phyloP scores from a whole-genome alignment of 1,284 basidiomycete genomes.

The Pisolithus thermaeus region DNA sequence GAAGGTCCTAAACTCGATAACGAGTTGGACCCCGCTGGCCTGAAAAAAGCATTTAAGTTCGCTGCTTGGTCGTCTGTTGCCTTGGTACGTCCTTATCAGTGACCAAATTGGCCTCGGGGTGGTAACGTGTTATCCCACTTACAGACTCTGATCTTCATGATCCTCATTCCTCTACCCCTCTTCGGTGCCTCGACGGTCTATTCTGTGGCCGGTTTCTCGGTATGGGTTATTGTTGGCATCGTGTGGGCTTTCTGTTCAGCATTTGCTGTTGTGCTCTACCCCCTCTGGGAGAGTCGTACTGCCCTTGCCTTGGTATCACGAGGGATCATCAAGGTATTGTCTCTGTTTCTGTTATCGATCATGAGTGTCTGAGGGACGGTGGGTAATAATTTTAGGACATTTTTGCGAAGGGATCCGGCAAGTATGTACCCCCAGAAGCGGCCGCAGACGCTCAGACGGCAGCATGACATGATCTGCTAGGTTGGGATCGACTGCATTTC shows the following conservation, averaged over 20 bases:
- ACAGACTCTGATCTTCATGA: slow-evolving; percentile 59
- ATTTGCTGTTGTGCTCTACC: slow-evolving; percentile 76
- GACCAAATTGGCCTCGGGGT: neutral
- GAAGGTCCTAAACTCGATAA: slow-evolving; percentile 34
- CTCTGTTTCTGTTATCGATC: neutral
- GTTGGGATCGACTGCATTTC: too few relatives aligned
- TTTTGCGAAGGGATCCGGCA: slow-evolving; percentile 45
- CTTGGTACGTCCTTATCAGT: slow-evolving; percentile 44
- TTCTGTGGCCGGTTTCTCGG: slow-evolving; percentile 60
- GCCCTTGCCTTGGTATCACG: slow-evolving; percentile 54
- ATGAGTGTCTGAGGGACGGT: neutral
- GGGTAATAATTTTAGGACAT: slow-evolving; percentile 34
- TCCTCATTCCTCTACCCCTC: slow-evolving; percentile 76
- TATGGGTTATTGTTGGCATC: slow-evolving; percentile 76
- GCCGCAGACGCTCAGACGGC: neutral
- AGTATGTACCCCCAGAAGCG: slow-evolving; percentile 26
- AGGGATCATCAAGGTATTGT: slow-evolving; percentile 58
- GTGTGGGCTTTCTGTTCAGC: slow-evolving; percentile 78
- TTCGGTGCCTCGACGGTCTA: slow-evolving; percentile 78
- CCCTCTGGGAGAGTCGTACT: slow-evolving; percentile 74
- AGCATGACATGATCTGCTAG: neutral
- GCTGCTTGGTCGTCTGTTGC: slow-evolving; percentile 67
- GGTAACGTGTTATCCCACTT: neutral
- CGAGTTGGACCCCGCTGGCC: slow-evolving; percentile 51
- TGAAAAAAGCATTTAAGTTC: slow-evolving; percentile 71